Evolutionary conservation across 1,284 basidiomycete species (phyloP).

Genomic region (Moesziomyces parantarcticus): DNA sequence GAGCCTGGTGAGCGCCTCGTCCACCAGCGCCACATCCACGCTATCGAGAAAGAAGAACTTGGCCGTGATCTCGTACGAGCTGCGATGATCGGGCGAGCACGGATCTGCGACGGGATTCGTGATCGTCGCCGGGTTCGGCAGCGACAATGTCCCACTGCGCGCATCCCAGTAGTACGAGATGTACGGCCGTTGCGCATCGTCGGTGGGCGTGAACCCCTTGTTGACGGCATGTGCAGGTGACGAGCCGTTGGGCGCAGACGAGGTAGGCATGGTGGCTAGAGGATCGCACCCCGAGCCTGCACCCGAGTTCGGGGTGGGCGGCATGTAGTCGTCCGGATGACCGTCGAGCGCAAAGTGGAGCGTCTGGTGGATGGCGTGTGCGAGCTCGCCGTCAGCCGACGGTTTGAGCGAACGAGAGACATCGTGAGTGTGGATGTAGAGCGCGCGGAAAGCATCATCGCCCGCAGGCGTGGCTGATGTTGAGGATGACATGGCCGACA

Average conservation of each 20-base stretch:
- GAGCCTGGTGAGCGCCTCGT: constrained; percentile 55
- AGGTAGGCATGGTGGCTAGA: constrained; percentile 35
- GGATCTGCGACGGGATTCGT: constrained; percentile 54
- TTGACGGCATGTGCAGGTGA: constrained; percentile 11
- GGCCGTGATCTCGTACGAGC: constrained; percentile 59
- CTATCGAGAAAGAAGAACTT: constrained; percentile 61
- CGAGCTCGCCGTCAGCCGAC: constrained; percentile 57
- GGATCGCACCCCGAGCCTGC: constrained; percentile 29
- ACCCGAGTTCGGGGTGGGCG: constrained; percentile 18
- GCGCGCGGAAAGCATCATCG: constrained; percentile 18
- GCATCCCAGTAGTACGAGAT: constrained; percentile 54
- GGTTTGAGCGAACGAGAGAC: constrained; percentile 58
- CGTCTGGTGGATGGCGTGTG: constrained; percentile 62
- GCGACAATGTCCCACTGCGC: constrained; percentile 23
- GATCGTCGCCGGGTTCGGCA: constrained; percentile 56
- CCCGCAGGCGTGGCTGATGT: constrained; percentile 2
- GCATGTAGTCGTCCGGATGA: constrained; percentile 53
- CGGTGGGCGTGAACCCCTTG: constrained; percentile 49
- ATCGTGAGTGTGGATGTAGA: constrained; percentile 61
- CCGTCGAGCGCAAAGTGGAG: constrained; percentile 62
- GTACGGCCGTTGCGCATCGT: constrained; percentile 45
- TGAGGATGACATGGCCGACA: not conserved
- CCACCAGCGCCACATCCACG: constrained; percentile 26
- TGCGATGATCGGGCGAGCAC: constrained; percentile 48
- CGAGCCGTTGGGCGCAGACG: constrained; percentile 1